Evolutionary conservation across 2,329 filamentous ascomycete genomes (phyloP), one percentile per base, ranked within the genome.

Genomic region (Pseudogymnoascus sp.): DNA sequence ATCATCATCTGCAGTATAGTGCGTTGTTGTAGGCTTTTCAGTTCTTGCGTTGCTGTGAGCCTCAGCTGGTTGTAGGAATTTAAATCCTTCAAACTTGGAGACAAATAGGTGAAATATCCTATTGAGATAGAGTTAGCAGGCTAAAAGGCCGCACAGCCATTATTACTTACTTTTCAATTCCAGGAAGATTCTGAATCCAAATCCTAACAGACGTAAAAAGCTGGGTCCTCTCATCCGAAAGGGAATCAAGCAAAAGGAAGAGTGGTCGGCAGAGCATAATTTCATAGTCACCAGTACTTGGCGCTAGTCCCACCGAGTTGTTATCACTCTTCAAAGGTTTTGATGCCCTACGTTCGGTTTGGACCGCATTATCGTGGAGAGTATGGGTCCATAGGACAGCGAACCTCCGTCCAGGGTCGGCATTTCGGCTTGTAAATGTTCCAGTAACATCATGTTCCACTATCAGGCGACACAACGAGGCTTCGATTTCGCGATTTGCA

Each of bases 371-470:
- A 58, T 82, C 85, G 70, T 87, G 84, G 29, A 88, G 73, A 17
- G 83, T 90, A 71, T 95, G 91, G n/a, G 86, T 87, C 91, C 92
- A 96, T 3, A 96, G 75, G 3, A 91, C 83, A 41, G 83, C 80
- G 71, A 96, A 93, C 10, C 84, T 86, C 58, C 87, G 82, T 1
- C 85, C 87, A 61, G 83, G 77, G 63, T 92, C 87, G 4, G 83
- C 81, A 63, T 78, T 71, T 25, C 79, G 76, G 63, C 75, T 69
- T 6, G 77, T 74, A 70, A 80, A 82, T 2, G 76, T 79, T 17
- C 78, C 82, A 42, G 69, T 74, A 4, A 75, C 72, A 66, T 82
- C 80, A 41, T 77, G 69, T 58, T 81, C 78, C 15, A 90, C 80
- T 74, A 96, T 86, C 2, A 92, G 76, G 27, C 83, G 81, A 25